Evolutionary conservation across 2,329 filamentous ascomycete species (phyloP).

Genomic region (Juglanconis oblonga): DNA sequence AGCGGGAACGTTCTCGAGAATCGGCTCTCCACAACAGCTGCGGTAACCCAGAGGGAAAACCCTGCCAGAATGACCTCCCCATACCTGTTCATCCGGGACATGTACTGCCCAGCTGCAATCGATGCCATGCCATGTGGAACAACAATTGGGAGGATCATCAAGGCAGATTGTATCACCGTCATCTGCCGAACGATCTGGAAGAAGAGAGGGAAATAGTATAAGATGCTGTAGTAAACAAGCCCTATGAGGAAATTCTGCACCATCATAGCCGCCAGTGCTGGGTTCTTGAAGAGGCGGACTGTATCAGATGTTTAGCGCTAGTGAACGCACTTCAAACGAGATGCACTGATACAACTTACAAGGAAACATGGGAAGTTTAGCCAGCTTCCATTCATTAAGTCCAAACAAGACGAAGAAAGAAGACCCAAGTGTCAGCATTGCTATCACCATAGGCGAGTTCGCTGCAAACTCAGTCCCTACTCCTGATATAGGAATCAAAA

Average conservation of each 20-base stretch:
- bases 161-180: constrained; percentile 39
- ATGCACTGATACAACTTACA: constrained; percentile 26
- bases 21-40: constrained; percentile 16
- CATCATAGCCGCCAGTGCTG: constrained; percentile 52
- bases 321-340: neutral
- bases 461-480: constrained; percentile 51
- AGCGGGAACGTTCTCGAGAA: neutral
- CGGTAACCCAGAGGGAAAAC: constrained; percentile 34
- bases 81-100: constrained; percentile 55
- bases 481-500: constrained; percentile 63
- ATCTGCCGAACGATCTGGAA: constrained; percentile 45
- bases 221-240: constrained; percentile 52
- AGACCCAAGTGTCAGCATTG: constrained; percentile 43
- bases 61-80: constrained; percentile 53
- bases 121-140: constrained; percentile 40
- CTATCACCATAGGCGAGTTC: constrained; percentile 55
- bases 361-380: constrained; percentile 57
- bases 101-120: constrained; percentile 53
- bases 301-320: neutral
- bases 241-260: constrained; percentile 59
- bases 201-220: constrained; percentile 62
- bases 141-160: constrained; percentile 46
- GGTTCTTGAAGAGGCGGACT: constrained; percentile 53
- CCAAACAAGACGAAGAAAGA: constrained; percentile 42
- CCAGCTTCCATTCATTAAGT: constrained; percentile 53